Base-by-base conservation (phyloP, 2,329 filamentous ascomycete genomes). In the Exophiala sp. region DNA sequence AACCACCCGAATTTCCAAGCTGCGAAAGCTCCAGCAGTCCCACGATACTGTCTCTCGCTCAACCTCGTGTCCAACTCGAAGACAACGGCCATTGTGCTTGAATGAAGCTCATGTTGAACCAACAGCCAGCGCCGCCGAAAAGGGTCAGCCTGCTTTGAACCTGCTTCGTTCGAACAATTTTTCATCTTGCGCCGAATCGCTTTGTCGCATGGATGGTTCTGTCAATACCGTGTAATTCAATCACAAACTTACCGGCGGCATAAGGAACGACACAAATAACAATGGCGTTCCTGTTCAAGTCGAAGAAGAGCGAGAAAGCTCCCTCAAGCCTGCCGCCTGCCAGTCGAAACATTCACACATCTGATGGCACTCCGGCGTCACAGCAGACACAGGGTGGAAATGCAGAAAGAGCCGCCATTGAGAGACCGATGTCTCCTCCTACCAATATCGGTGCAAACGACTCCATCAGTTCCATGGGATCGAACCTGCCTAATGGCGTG, bases 241-340 rank as follows among this genome's bases (percentile, higher is more conserved):
- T 12, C 10, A 24, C 18, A 16, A 7, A n/a, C 41, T 41, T 18
- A 40, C 38, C 29, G 8, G 14, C n/a, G 16, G 12, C 14, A 20
- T 38, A 14, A 32, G 39, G 39, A 47, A 50, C 24, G 34, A 34
- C 48, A 35, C 40, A 32, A 34, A 51, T 29, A 5, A 29, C 41
- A 29, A 91, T 91, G 87, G 85, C 87, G 62, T 91, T 91, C 72
- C 79, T 91, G 58, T 91, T 91, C 77, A 91, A 90, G 74, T 90
- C 89, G 73, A 80, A 82, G 67, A 84, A 87, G 70, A 83, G 86
- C 65, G 54, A 57, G 58, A 55, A 56, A 32, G 24, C 54, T 33
- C 38, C 52, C n/a, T 61, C 64, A 61, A 72, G 73, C 38, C 72
- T 82, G 32, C 79, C 81, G 41, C 70, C 78, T n/a, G 77, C 78